Percentiles rank a stretch among this genome's conserved stretches.
Evolutionary conservation across 331 rosid species (phyloP).

Genomic region (Ulmus americana): DNA sequence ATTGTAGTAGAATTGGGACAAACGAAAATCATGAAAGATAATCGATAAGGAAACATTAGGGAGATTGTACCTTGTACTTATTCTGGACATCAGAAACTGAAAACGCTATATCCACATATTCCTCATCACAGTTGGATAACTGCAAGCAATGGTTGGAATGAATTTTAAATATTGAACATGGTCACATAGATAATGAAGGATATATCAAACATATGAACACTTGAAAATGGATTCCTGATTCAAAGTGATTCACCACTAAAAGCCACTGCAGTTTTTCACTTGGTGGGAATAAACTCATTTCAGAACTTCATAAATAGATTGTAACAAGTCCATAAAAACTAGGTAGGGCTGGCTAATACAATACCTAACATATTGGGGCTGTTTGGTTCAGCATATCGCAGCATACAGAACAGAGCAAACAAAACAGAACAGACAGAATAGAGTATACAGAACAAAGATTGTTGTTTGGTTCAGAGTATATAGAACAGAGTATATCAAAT

Average conservation of each 20-base stretch:
- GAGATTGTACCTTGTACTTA: slow-evolving; percentile 55
- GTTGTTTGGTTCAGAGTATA: no score
- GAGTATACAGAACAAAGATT: no score
- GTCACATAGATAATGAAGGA: not conserved
- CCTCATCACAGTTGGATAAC: slow-evolving; percentile 32
- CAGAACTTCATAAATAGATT: no score
- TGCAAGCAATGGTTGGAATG: slow-evolving; percentile 29
- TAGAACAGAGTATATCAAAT: no score
- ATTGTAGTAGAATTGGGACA: not conserved
- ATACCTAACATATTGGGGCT: no score
- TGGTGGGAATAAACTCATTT: not conserved
- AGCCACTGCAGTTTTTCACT: not conserved
- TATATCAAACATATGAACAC: not conserved
- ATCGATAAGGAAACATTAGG: not conserved
- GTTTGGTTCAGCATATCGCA: no score
- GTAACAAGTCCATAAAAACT: no score
- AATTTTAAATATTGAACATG: not conserved
- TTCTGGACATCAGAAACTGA: slow-evolving; percentile 52
- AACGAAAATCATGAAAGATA: not conserved
- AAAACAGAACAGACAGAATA: no score
- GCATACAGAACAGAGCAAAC: no score
- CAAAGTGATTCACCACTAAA: not conserved
- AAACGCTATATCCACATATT: slow-evolving; percentile 34
- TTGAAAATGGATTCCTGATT: not conserved
- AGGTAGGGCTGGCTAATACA: no score